Evolutionary conservation across 2,329 filamentous ascomycete species (phyloP), one percentile per base, ranked within the genome.

Genomic region (Nemania serpens): DNA sequence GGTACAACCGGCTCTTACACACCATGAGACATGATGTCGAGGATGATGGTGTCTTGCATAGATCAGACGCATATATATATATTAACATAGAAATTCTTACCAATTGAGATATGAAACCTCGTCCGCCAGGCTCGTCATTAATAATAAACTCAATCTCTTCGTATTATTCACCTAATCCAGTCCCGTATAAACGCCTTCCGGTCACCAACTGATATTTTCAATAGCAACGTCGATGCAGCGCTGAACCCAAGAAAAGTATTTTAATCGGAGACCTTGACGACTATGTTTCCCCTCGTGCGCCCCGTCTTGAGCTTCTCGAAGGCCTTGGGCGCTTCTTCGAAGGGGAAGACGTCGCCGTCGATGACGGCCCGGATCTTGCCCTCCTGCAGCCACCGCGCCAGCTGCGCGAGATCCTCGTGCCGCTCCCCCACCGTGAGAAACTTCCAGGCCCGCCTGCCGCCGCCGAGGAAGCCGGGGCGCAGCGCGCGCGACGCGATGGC

Each of bases 261-360:
- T 48, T 59, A 58, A 39, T 58, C 58, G 9, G 65, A 59, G n/a
- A 66, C 68, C 59, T 64, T 63, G 11, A 79, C 64, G 25, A 89
- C 77, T 63, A 90, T 74, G 75, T 90, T 90, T 0, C 87, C 88
- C 63, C 75, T 82, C 1, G 82, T 78, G 36, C 81, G 78, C 0
- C 82, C 82, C 0, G 76, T 81, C 74, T 83, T 86, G 68, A 89
- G 69, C 69, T 79, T 85, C 70, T 82, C 79, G 72, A 84, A 86
- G 1, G 85, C 87, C 68, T 82, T 79, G 1, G 80, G 78, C 1
- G 78, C 81, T 58, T 88, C 80, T 47, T 84, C 82, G 69, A 85
- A 84, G 11, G 78, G 75, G 67, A 82, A 87, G 1, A 76, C 75
- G 59, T 81, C 76, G 3, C 62, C 62, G 68, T 88, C 87, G 45